Base-by-base conservation (phyloP, 169 alveolate species). In the Plasmodium vivax region DNA sequence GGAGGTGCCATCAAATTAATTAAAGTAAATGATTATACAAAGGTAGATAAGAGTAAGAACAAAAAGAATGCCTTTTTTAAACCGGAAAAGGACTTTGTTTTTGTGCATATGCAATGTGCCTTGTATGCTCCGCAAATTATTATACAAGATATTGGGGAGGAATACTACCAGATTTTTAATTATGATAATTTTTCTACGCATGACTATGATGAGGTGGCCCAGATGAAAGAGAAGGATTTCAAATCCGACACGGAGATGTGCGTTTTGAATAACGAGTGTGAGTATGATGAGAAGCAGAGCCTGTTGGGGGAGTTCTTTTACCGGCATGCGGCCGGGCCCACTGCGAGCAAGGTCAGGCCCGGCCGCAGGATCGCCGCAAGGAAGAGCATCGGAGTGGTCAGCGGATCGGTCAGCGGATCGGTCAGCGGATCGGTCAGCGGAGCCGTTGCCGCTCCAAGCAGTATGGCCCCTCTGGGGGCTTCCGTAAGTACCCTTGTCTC, bases 71-170 rank as follows among this genome's bases (percentile, higher is more conserved):
- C 36, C 45, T 90, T 71, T 23, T 8, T 90, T 16, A 90, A 90
- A 90, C 19, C 68, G 7, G 94, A 90, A 81, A 90, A 82, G 16
- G 91, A 90, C 68, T 90, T 30, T 41, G 75, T 90, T 3, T 90
- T 90, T 81, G 91, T 74, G 2, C 94, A 90, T 51, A 90, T 82
- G 91, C 94, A 90, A 43, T 90, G 94, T 90, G 94, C 91, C 4
- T 68, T 90, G 38, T 90, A 36, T 71, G 32, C 94, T 19, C 94
- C 94, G 23, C 94, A 90, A 30, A 62, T 90, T 45, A 12, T 81
- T 62, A 90, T 90, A 38, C 92, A 90, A 1, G 92, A 90, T 38
- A 90, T 90, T 19, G 47, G 41, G 32, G 94, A 90, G 32, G 94
- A 90, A 19, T 90, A 90, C 58, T 90, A 90, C 83, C 94, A 90